Evolutionary conservation across 192 early-diverging fungal species (phyloP), one percentile per base, ranked within the genome.

Genomic region (Jimgerdemannia flammicorona): DNA sequence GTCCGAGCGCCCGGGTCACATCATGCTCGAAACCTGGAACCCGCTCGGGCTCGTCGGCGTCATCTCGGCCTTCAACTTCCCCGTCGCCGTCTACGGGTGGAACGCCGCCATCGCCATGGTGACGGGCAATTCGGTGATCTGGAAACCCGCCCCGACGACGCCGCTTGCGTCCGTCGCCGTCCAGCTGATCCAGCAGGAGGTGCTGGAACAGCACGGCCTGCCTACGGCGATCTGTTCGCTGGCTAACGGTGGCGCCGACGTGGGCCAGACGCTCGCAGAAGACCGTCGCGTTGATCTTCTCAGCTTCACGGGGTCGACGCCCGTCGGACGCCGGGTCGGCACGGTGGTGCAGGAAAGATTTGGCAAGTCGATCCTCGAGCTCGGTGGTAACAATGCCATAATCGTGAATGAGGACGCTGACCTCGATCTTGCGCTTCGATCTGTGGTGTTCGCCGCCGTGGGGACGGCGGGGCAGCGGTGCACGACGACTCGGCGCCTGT

Each of bases 321-420:
- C 87, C 8, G 81, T 91, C 9, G 93, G 92, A 44, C 85, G 91
- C 66, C 83, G 90, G 72, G 93, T 97, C n/a, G 96, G 89, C 3
- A 82, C 88, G 44, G 84, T 87, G 29, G 95, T 96, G 40, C 94
- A 96, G 79, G 83, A 89, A 70, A 87, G 97, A 2, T 97, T 98
- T 75, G 97, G 97, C 44, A 93, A 92, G 84, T 84, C 86, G 18
- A 83, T 98, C 65, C 75, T 98, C 70, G 96, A 98, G 79, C 86
- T 98, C 8, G 97, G 97, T 63, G 97, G 97, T 44, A 98, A 98
- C 88, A 98, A 97, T 74, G 95, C 95, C 41, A 94, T 98, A 74
- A 91, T 98, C 70, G 95, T 98, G 29, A 92, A 92, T 80, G 88
- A 91, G 43, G 97, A 98, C 74, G 95, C 96, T 4, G 95, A 98